These are phyloP conservation scores for Yamadazyma sp. DNA, from an alignment of 1,139 yeast species.

Conservation along the genomic window DNA sequence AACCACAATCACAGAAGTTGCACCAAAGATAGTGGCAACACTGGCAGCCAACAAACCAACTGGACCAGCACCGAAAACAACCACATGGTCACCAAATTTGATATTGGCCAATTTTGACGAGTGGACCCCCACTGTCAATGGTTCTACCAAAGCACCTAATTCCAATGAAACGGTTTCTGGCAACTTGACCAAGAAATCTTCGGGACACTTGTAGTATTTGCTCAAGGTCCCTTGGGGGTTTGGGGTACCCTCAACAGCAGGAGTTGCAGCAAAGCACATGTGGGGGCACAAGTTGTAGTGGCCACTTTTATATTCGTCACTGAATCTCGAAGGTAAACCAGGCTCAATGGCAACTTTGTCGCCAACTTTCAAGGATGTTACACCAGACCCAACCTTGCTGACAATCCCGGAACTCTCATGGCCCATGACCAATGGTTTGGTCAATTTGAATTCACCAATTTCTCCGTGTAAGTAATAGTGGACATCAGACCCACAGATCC, in stretches of 20 bases:
- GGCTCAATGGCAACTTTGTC: constrained; percentile 81
- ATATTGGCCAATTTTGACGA: constrained; percentile 71
- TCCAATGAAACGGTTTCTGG: constrained; percentile 78
- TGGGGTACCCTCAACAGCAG: constrained; percentile 42
- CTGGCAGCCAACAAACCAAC: constrained; percentile 82
- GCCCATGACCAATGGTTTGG: constrained; percentile 70
- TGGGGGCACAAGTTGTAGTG: constrained; percentile 79
- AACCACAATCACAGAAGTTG: constrained; percentile 63
- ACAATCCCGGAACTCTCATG: constrained; percentile 79
- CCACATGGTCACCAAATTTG: constrained; percentile 70
- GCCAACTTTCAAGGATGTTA: constrained; percentile 60
- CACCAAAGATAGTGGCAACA: constrained; percentile 81
- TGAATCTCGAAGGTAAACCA: constrained; percentile 73
- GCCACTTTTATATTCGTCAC: constrained; percentile 76
- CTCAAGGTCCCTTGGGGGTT: constrained; percentile 70
- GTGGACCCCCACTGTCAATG: constrained; percentile 83
- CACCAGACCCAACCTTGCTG: constrained; percentile 62
- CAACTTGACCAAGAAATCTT: constrained; percentile 76
- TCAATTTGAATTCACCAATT: constrained; percentile 72
- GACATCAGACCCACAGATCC: constrained; percentile 87
- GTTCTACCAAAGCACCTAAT: constrained; percentile 89
- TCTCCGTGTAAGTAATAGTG: constrained; percentile 80
- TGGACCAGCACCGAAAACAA: constrained; percentile 92
- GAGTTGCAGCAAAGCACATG: constrained; percentile 88
- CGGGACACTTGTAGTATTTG: constrained; percentile 73